Evolutionary conservation across 1,284 basidiomycete genomes (phyloP).

Genomic region (Ustilago tritici): DNA sequence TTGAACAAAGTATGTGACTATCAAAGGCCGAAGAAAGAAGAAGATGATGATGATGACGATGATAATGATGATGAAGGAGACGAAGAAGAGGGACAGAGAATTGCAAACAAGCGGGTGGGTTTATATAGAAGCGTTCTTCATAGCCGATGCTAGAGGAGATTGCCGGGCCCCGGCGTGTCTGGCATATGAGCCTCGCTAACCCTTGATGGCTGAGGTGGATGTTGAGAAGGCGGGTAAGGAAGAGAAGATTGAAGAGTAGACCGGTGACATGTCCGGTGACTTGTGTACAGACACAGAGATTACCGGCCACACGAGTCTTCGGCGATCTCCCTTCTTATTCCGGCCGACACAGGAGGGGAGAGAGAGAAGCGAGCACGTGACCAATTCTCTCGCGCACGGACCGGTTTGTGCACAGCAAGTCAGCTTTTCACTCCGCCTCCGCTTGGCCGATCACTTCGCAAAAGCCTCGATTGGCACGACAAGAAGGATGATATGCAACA

Average conservation of each 20-base stretch:
- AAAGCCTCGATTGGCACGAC: background rate
- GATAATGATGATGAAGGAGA: constrained; percentile 13
- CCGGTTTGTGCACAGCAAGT: no score
- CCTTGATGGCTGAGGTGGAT: background rate
- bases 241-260: constrained; percentile 1
- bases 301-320: constrained; percentile 28
- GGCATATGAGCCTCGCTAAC: no score
- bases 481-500: background rate
- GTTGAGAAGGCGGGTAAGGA: background rate
- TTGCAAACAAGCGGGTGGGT: constrained; percentile 5
- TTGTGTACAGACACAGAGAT: constrained; percentile 3
- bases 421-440: no score
- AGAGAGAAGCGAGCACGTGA: background rate
- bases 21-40: constrained; percentile 7
- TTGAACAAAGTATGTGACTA: constrained; percentile 11
- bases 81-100: constrained; percentile 14
- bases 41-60: background rate
- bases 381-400: no score
- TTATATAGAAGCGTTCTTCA: constrained; percentile 23
- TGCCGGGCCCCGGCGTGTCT: constrained; percentile 22
- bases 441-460: no score
- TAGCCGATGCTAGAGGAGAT: constrained; percentile 14
- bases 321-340: background rate
- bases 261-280: constrained; percentile 45
- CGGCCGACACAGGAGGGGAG: background rate